Conservation (phyloP, 1,139 yeast genomes). For the Saccharomyces hybrid region DNA sequence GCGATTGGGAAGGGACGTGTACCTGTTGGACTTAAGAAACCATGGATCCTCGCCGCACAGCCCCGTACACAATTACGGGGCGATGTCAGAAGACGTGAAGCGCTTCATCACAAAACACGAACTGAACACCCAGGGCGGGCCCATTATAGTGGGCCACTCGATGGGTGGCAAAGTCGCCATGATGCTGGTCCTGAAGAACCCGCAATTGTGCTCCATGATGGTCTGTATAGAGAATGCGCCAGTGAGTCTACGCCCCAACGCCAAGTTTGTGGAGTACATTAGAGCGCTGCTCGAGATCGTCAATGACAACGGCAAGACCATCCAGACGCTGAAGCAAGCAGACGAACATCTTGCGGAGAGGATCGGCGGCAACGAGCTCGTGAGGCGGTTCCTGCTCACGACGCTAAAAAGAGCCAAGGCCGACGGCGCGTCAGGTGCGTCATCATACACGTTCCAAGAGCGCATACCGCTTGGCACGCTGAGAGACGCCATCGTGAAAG, state of each 20-base stretch:
- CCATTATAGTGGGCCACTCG: slow-evolving; percentile 82
- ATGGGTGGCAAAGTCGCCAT: slow-evolving; percentile 97
- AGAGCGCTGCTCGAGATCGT: slow-evolving; percentile 51
- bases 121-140: slow-evolving; percentile 34
- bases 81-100: slow-evolving; percentile 82
- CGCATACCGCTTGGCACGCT: slow-evolving; percentile 67
- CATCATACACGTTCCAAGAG: slow-evolving; percentile 28
- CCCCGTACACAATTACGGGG: slow-evolving; percentile 63
- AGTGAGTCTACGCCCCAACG: slow-evolving; percentile 50
- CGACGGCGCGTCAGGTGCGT: slow-evolving; percentile 28
- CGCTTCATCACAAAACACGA: slow-evolving; percentile 48
- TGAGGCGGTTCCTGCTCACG: slow-evolving; percentile 63
- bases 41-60: slow-evolving; percentile 88
- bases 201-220: slow-evolving; percentile 54
- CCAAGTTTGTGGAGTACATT: slow-evolving; percentile 62
- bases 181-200: slow-evolving; percentile 72
- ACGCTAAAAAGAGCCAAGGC: slow-evolving; percentile 45
- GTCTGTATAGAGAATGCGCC: slow-evolving; percentile 92
- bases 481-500: slow-evolving; percentile 55
- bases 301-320: slow-evolving; percentile 31
- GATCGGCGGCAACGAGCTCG: slow-evolving; percentile 51
- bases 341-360: slow-evolving; percentile 48
- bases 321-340: slow-evolving; percentile 57
- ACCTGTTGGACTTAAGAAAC: slow-evolving; percentile 76
- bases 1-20: slow-evolving; percentile 42